Evolutionary conservation across 768 basidiomycete species (phyloP), one percentile per base, ranked within the genome.

Genomic region (Podaxis pistillaris): DNA sequence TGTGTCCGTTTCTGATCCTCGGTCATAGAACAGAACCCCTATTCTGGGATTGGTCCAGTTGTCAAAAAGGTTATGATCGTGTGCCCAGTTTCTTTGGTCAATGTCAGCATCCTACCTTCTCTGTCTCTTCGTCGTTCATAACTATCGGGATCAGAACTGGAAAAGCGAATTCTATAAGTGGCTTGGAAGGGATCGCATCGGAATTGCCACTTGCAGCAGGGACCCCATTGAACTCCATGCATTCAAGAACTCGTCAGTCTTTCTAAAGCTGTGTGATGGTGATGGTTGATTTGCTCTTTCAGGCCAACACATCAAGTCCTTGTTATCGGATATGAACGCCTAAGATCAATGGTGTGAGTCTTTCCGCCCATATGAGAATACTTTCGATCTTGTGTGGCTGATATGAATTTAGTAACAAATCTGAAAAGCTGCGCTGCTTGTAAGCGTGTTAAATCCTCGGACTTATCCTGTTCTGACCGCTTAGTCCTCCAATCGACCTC

Each of bases 141-240:
- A 40, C 50, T 30, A 37, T 30, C 36, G 33, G 33, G 9, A 33
- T 36, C 33, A 96, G 89, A 98, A 98, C 71, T 99, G 97, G 97
- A 90, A 86, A 71, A 88, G 86, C 46, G 97, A 99, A 73, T 94
- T 99, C 70, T 83, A 89, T 68, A 98, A 98, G 78, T 99, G 97
- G 96, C 87, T 77, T 33, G 88, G 81, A 13, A 73, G 78, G 63
- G 84, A 85, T 72, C 78, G 78, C 58, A 70, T 79, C 22, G 78
- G 83, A 4, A 76, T 84, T 22, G 71, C 78, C 51, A 75, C 78
- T 17, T 81, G 78, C 63, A 78, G 80, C 68, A 83, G 80, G 64
- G 79, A 80, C 56, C 83, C 80, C 58, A 74, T 76, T 44, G 74
- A 71, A 17, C 72, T 93, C 66, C 85, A 88, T 67, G 83, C 85